phyloP scores from a whole-genome alignment of 768 basidiomycete genomes.

The Lentinus tigrinus region DNA sequence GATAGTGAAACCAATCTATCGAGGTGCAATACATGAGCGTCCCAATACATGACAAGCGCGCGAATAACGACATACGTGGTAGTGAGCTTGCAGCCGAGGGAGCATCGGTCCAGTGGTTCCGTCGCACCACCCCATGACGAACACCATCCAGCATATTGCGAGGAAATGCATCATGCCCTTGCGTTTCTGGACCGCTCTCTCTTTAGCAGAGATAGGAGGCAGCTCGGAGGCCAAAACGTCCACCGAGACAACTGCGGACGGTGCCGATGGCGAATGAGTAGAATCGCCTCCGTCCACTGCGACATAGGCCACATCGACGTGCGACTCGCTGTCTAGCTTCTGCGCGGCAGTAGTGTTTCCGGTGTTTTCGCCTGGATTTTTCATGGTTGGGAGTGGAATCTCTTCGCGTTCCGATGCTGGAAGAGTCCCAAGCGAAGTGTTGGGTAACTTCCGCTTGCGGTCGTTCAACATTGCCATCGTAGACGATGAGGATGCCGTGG shows the following conservation, averaged over 20 bases:
- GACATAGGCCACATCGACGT: too few species aligned
- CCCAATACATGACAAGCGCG: neutral
- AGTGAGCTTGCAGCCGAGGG: slow-evolving; percentile 64
- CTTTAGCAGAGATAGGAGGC: slow-evolving; percentile 19
- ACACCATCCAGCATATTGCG: slow-evolving; percentile 56
- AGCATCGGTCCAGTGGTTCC: slow-evolving; percentile 72
- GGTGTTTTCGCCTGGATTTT: too few species aligned
- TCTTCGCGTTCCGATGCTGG: too few species aligned
- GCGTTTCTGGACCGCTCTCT: slow-evolving; percentile 12
- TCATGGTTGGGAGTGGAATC: too few species aligned
- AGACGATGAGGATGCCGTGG: too few species aligned
- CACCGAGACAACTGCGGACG: neutral
- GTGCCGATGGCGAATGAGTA: neutral
- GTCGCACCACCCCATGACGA: slow-evolving; percentile 79
- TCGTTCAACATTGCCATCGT: too few species aligned
- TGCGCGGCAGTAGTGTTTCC: too few species aligned
- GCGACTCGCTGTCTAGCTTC: too few species aligned
- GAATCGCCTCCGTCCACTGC: too few species aligned
- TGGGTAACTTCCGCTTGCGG: too few species aligned
- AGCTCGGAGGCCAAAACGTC: slow-evolving; percentile 11
- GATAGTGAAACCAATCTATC: slow-evolving; percentile 46
- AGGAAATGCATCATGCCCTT: slow-evolving; percentile 44
- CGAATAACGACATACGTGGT: slow-evolving; percentile 32
- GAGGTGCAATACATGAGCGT: too few species aligned
- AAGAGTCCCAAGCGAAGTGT: too few species aligned